Evolutionary conservation across 257 asterid species (phyloP).

Genomic region (Solanum piurae): DNA sequence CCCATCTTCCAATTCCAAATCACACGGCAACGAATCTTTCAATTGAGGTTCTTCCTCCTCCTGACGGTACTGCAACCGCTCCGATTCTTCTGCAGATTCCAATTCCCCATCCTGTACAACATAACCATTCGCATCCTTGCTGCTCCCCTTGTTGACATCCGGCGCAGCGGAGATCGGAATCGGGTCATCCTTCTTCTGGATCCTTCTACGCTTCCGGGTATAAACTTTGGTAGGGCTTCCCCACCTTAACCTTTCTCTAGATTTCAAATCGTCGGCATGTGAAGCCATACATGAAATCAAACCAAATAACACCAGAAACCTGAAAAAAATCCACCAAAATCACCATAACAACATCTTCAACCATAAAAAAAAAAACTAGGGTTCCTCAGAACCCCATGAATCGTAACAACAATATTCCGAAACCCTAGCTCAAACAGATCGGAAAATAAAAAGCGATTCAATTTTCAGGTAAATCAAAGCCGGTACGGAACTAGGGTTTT

Average conservation of each 20-base stretch:
- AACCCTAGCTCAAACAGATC: constrained; percentile 15
- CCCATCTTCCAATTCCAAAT: neutral
- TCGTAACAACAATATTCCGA: neutral
- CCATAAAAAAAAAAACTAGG: constrained; percentile 18
- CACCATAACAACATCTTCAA: neutral
- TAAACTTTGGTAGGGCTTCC: constrained; percentile 32
- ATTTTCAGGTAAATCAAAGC: neutral
- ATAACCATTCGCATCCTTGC: neutral
- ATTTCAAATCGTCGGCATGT: constrained; percentile 24
- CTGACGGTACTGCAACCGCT: neutral
- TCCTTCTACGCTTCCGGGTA: constrained; percentile 17
- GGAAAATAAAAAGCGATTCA: neutral
- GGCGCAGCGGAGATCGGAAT: neutral
- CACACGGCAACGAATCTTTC: neutral
- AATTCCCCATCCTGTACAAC: neutral
- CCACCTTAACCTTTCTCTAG: constrained; percentile 25
- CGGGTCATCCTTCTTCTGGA: constrained; percentile 12
- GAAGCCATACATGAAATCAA: constrained; percentile 46
- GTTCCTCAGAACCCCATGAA: constrained; percentile 33
- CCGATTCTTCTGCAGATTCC: neutral
- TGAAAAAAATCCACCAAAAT: neutral
- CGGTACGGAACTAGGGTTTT: constrained; percentile 33
- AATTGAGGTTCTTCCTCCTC: neutral
- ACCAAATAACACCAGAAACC: neutral
- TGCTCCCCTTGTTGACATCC: neutral